Base-by-base conservation (phyloP, 176 grass and related monocot species). In the Paspalum notatum region DNA sequence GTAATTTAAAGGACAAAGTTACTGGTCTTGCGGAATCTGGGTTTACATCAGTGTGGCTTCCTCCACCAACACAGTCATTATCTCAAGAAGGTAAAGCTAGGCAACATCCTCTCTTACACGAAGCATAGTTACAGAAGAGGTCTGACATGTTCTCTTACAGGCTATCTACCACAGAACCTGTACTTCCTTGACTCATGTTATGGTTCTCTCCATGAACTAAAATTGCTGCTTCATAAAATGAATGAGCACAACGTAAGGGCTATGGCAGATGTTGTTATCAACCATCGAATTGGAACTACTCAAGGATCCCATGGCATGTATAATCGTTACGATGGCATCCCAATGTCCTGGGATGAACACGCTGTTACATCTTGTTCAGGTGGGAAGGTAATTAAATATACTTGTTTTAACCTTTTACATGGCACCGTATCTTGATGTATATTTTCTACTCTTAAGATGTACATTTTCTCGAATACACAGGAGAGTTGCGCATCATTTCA, bases 291-390 rank as follows among this genome's bases (percentile, higher is more conserved):
- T 78, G 96, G 92, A 41, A 99, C 96, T 68, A 91, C 88, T 64
- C 48, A 87, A 84, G 96, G 96, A 72, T 90, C 69, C 41, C 86
- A 82, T 67, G 96, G 96, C 72, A 75, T 72, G 66, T 93, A 93
- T 72, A 99, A 93, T 88, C 86, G 96, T n/a, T 99, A 89, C 82
- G 92, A 99, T 73, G 88, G 92, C 64, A 95, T 99, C 82, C 96
- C 92, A 49, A 47, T 99, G 68, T 73, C 92, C 56, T 99, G 96
- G 96, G 90, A 93, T 82, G 96, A 99, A 77, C 75, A 84, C 78
- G 96, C 92, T 84, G 90, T 95, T 78, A 99, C 92, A 81, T 99
- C 92, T 82, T 99, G 96, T 87, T 93, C 92, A 82, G 96, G 92
- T 77, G 96, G 96, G 65, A 85, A 82, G 92, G 96, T 95, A 95